Base-by-base conservation (phyloP, 129 eudicot species). In the Pseudognaphalium luteoalbum region DNA sequence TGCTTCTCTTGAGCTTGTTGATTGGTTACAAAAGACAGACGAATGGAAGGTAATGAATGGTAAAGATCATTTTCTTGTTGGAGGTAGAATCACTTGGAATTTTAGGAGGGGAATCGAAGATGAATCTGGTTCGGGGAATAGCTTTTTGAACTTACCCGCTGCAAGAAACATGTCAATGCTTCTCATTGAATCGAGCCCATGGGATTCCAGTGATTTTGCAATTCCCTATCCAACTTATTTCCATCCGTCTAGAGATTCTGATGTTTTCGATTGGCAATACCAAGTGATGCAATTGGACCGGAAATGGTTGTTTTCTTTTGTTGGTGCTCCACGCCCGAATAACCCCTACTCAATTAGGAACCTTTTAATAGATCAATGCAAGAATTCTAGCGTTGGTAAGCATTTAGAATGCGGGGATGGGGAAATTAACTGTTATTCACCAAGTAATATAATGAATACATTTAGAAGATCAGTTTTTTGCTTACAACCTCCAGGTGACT, bases 11-110 rank as follows among this genome's bases (percentile, higher is more conserved):
- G 63, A 57, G 12, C 63, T 57, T 19, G 29, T 57, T 57, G 28
- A 57, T 57, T 57, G 63, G 63, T 57, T 57, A 21, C 63, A 57
- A 20, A 57, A 57, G 4, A 57, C 10, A 57, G 63, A 57, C 0
- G 63, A 57, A 57, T 57, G 63, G 63, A 57, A 57, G 63, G 1
- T n/a, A 57, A 57, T 57, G 63, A 19, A 57, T 19, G 63, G 63
- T 17, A n/a, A 57, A 8, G 63, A 57, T 17, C 63, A 57, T 57
- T 57, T 57, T 57, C 63, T 57, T 19, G 63, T 57, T 19, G 63
- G 63, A n/a, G 63, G 63, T 57, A n/a, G 63, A 57, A 57, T 57
- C 63, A 57, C 63, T 17, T 57, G 63, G 63, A 21, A 57, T 57
- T 57, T 57, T 57, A 57, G 63, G 28, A 19, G 63, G 20, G 22